A percentile compares a stretch with the other conserved stretches of the same genome.
Evolutionary conservation across 164 flowering plant genomes (phyloP).

Genomic region (Sextonia rubra): DNA sequence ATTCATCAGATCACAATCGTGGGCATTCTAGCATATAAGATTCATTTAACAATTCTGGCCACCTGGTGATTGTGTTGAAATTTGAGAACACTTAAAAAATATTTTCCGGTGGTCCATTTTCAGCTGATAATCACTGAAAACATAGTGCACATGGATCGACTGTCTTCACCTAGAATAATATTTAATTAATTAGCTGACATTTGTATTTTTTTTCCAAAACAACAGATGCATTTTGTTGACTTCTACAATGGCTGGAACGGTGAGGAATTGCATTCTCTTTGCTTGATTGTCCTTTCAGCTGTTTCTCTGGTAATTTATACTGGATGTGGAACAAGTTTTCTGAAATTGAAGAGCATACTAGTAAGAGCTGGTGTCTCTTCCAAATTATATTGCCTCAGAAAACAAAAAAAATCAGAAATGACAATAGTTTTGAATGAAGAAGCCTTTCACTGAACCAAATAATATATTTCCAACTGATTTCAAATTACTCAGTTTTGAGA

Average conservation of each 20-base stretch:
- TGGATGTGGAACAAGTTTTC: not conserved
- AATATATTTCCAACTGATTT: no score
- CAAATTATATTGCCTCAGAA: no score
- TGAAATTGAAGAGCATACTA: no score
- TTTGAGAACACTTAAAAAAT: no score
- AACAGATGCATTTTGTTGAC: conserved; percentile 71
- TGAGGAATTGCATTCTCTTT: conserved; percentile 22
- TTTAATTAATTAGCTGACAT: conserved; percentile 1
- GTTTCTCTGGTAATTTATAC: not conserved
- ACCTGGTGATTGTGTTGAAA: no score
- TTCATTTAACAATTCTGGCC: no score
- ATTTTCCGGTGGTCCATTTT: not conserved
- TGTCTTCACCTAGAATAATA: not conserved
- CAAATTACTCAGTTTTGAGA: not conserved
- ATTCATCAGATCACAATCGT: no score
- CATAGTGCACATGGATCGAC: not conserved
- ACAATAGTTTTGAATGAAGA: no score
- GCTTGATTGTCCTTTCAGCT: not conserved
- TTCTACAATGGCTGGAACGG: conserved; percentile 64
- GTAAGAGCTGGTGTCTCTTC: no score
- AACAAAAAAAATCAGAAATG: no score
- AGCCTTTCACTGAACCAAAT: no score
- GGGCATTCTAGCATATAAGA: no score
- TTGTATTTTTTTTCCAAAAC: not conserved
- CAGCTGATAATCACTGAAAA: not conserved